Base-by-base conservation (phyloP, 163 green algal genomes). In the Scenedesmus sp. region DNA sequence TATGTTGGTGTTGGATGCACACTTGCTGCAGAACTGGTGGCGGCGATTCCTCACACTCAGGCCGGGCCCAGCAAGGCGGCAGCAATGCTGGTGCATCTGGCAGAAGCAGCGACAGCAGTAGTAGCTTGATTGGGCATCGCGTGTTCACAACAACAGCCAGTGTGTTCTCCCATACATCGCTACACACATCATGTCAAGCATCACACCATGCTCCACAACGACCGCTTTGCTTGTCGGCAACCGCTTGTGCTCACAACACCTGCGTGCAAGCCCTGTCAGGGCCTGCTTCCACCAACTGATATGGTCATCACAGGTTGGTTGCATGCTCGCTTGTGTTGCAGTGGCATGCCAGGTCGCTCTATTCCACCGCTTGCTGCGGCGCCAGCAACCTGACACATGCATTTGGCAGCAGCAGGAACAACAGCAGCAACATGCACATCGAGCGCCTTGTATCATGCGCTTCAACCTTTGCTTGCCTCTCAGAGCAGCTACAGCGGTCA, bases 21-120 rank as follows among this genome's bases (percentile, higher is more conserved):
- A 76, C 15, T 13, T 88, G 60, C 90, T 93, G n/a, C 67, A 23
- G n/a, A 60, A 66, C n/a, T 52, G 90, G 76, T 85, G 64, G 12
- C 16, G 46, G 23, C 59, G 20, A 54, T 84, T 90, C 3, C 57
- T 46, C 26, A 18, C 84, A 54, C 52, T 88, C 34, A 46, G 34
- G 34, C 34, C 34, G 34, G 34, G 66, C 52, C 34, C 77, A 46
- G 34, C 59, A 79, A 79, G 23, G 70, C 70, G 52, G 1, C 23
- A 46, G 70, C 70, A 79, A 46, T 46, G 70, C 70, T 52, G 70
- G 23, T 52, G 79, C 62, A 66, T 46, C 34, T 62, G 46, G 79
- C 9, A 4, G 10, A 9, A 66, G 73, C 56, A 55, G 89, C 7
- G 90, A 93, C 55, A 77, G 20, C 5, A 79, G 23, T 3, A 60